A percentile compares a stretch with the other conserved stretches of the same genome.
Conservation (phyloP, 768 basidiomycete genomes). For the Suillus placidus region DNA sequence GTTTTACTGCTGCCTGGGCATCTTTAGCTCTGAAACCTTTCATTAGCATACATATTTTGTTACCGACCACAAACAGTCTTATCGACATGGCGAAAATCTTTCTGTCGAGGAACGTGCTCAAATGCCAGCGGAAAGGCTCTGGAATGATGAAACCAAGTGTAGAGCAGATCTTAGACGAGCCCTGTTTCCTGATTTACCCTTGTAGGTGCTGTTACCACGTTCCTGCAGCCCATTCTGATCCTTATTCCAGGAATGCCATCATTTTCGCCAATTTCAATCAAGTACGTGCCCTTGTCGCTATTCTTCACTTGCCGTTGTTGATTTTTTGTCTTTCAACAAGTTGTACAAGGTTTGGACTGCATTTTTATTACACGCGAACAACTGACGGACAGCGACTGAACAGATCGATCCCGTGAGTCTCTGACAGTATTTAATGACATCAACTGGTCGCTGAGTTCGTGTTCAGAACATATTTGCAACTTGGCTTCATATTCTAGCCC, state of each 20-base stretch:
- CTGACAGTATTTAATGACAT: neutral
- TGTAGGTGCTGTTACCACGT: constrained; percentile 29
- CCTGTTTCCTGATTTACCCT: constrained; percentile 47
- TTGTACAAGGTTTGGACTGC: constrained; percentile 44
- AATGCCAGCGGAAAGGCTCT: constrained; percentile 28
- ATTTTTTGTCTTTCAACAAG: constrained; percentile 27
- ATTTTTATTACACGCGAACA: neutral
- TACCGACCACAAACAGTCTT: constrained; percentile 53
- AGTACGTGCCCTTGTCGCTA: constrained; percentile 28
- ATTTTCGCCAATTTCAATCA: constrained; percentile 60
- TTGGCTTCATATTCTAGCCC: constrained; percentile 50
- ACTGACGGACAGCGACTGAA: neutral
- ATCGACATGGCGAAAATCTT: constrained; percentile 31
- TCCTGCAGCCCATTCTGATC: neutral
- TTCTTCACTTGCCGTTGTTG: neutral
- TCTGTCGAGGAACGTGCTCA: constrained; percentile 17
- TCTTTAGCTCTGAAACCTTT: constrained; percentile 6
- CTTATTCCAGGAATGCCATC: constrained; percentile 38
- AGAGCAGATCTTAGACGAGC: constrained; percentile 39
- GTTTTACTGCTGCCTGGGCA: neutral
- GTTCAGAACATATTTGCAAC: constrained; percentile 44
- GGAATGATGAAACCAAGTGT: constrained; percentile 43
- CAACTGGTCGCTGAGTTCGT: constrained; percentile 12
- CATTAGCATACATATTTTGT: constrained; percentile 50
- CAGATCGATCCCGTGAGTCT: constrained; percentile 40